These are phyloP conservation scores for Ogataea trehaloabstinens DNA, from an alignment of 805 yeast genomes.

Conservation along the genomic window DNA sequence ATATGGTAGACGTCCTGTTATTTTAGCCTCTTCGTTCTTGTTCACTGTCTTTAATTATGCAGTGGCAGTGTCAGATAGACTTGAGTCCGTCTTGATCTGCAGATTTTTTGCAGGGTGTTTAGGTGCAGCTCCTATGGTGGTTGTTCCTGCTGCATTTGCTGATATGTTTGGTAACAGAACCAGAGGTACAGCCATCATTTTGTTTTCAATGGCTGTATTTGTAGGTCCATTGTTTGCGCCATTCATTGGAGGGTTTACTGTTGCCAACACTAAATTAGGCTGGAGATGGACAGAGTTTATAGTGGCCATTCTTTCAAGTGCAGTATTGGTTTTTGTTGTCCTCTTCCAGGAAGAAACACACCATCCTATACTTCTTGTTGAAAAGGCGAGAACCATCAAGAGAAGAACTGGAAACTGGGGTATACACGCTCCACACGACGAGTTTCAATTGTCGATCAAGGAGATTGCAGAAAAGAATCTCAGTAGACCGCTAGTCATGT, in stretches of 20 bases:
- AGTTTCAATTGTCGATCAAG: slow-evolving; percentile 49
- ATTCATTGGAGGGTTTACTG: slow-evolving; percentile 68
- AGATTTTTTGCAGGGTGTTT: slow-evolving; percentile 78
- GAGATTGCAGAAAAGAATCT: slow-evolving; percentile 64
- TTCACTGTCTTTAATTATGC: slow-evolving; percentile 65
- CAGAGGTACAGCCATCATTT: slow-evolving; percentile 74
- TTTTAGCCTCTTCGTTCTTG: slow-evolving; percentile 55
- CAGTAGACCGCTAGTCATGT: slow-evolving; percentile 66
- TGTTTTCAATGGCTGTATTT: slow-evolving; percentile 72
- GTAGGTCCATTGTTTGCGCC: slow-evolving; percentile 84
- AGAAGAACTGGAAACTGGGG: slow-evolving; percentile 79
- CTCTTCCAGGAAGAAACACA: slow-evolving; percentile 67
- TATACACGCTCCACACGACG: slow-evolving; percentile 75
- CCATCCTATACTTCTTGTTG: slow-evolving; percentile 61
- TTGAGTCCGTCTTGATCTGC: slow-evolving; percentile 74
- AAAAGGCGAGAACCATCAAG: slow-evolving; percentile 63
- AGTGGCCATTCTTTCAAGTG: slow-evolving; percentile 57
- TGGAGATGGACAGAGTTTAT: slow-evolving; percentile 86
- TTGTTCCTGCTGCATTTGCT: slow-evolving; percentile 83
- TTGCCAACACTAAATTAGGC: slow-evolving; percentile 51
- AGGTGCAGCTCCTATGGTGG: slow-evolving; percentile 84
- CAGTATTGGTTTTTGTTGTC: slow-evolving; percentile 33
- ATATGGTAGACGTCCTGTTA: slow-evolving; percentile 65
- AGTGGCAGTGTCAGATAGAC: slow-evolving; percentile 71
- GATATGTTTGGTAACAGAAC: slow-evolving; percentile 66